Evolutionary conservation across 176 grass and related monocot species (phyloP).

Genomic region (Oryza glumipatula): DNA sequence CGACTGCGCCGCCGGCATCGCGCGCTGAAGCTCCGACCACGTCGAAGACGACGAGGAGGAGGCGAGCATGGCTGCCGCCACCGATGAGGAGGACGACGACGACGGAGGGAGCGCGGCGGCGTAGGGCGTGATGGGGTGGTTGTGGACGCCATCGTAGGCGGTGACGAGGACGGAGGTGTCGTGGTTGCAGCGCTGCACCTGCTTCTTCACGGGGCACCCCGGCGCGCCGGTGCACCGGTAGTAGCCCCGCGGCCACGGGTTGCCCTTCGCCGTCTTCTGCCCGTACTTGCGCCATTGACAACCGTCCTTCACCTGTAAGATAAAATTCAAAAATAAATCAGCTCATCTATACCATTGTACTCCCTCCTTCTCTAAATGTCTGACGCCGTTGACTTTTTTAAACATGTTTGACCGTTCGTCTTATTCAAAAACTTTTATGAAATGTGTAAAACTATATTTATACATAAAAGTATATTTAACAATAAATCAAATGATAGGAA

Average conservation of each 20-base stretch:
- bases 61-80: not conserved
- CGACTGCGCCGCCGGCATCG: not conserved
- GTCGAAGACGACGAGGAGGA: not conserved
- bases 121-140: constrained; percentile 55
- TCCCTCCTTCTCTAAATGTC: too few relatives aligned
- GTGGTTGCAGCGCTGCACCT: constrained; percentile 63
- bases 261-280: constrained; percentile 79
- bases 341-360: too few relatives aligned
- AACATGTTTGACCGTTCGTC: too few relatives aligned
- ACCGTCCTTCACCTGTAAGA: constrained; percentile 63
- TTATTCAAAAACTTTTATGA: too few relatives aligned
- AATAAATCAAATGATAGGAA: too few relatives aligned
- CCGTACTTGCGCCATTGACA: constrained; percentile 90
- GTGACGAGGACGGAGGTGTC: constrained; percentile 64
- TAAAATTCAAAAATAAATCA: not conserved
- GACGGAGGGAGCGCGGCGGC: constrained; percentile 64
- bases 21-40: too few relatives aligned
- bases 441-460: too few relatives aligned
- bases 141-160: constrained; percentile 77
- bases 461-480: too few relatives aligned
- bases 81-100: not conserved
- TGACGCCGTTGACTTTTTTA: too few relatives aligned
- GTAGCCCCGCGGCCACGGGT: constrained; percentile 80
- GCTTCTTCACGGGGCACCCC: constrained; percentile 73
- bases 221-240: constrained; percentile 75